Percentiles rank a stretch among this genome's conserved stretches.
phyloP scores from a whole-genome alignment of 2,329 filamentous ascomycete species.

The Penicillium concentricum region DNA sequence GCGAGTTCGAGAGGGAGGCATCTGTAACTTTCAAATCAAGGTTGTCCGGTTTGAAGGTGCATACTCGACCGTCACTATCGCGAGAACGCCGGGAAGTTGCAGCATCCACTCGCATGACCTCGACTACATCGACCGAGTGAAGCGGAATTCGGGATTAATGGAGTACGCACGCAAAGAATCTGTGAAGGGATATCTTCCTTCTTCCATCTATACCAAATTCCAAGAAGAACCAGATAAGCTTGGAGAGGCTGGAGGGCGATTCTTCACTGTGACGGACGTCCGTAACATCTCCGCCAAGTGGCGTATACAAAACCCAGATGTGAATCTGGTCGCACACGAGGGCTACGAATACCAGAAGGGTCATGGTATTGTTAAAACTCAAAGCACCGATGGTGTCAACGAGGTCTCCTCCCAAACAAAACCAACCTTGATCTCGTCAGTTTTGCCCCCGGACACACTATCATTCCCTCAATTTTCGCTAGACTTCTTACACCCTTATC shows the following conservation, averaged over 20 bases:
- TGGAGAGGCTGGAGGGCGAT: conserved; percentile 46
- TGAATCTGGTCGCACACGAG: conserved; percentile 44
- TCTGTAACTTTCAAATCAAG: conserved; percentile 50
- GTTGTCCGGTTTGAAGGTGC: conserved; percentile 46
- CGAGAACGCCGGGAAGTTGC: conserved; percentile 42
- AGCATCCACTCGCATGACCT: conserved; percentile 47
- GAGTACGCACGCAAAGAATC: conserved; percentile 47
- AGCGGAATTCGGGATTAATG: conserved; percentile 50
- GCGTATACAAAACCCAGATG: conserved; percentile 47
- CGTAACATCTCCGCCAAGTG: conserved; percentile 51
- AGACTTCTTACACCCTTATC: conserved; percentile 52
- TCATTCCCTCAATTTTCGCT: conserved; percentile 47
- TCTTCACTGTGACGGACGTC: conserved; percentile 48
- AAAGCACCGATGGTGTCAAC: conserved; percentile 15
- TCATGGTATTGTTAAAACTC: conserved; percentile 41
- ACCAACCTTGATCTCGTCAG: conserved; percentile 12
- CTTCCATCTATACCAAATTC: conserved; percentile 51
- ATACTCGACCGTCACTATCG: conserved; percentile 45
- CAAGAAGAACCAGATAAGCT: conserved; percentile 47
- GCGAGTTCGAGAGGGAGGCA: conserved; percentile 45
- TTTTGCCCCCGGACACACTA: conserved; percentile 41
- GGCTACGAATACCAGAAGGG: conserved; percentile 48
- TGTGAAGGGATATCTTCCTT: conserved; percentile 48
- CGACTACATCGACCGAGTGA: conserved; percentile 49
- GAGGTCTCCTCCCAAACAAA: conserved; percentile 10